Conservation (phyloP, 1,284 basidiomycete genomes). For the Puccinia novopanici region DNA sequence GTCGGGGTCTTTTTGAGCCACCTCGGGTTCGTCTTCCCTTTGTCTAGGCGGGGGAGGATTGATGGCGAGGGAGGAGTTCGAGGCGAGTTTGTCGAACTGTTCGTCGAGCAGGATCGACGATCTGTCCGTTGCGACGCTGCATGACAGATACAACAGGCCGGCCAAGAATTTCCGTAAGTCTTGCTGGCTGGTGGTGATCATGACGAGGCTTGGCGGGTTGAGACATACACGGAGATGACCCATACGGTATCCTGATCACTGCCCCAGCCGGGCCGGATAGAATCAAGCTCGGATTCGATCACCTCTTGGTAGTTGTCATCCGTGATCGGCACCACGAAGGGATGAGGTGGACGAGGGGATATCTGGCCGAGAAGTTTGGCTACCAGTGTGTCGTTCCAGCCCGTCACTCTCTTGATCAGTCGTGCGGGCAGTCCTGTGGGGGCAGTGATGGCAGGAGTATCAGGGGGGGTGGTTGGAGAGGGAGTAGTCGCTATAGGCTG, state of each 20-base stretch:
- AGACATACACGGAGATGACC: constrained; percentile 42
- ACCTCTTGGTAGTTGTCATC: constrained; percentile 45
- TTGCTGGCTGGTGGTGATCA: neutral
- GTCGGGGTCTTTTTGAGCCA: constrained; percentile 19
- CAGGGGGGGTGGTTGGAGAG: too few relatives aligned
- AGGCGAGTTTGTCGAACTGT: constrained; percentile 37
- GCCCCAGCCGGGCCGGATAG: constrained; percentile 38
- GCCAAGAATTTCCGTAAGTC: neutral
- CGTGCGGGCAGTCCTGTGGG: constrained; percentile 30
- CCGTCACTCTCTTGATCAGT: constrained; percentile 40
- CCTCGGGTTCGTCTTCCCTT: constrained; percentile 36
- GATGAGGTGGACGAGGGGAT: constrained; percentile 36
- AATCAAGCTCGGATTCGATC: constrained; percentile 42
- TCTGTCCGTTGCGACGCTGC: constrained; percentile 40
- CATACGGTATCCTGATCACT: constrained; percentile 44
- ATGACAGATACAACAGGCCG: neutral
- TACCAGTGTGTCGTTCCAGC: constrained; percentile 40
- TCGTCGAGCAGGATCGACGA: constrained; percentile 44
- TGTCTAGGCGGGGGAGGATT: constrained; percentile 31
- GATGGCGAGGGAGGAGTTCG: constrained; percentile 43
- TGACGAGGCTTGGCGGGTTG: neutral
- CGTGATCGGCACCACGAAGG: constrained; percentile 37
- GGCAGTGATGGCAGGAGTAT: too few relatives aligned
- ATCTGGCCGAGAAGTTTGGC: constrained; percentile 44
- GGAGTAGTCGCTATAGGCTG: too few relatives aligned